These are phyloP conservation scores for Scenedesmus sp. DNA, from an alignment of 163 green algal genomes.

Conservation along the genomic window DNA sequence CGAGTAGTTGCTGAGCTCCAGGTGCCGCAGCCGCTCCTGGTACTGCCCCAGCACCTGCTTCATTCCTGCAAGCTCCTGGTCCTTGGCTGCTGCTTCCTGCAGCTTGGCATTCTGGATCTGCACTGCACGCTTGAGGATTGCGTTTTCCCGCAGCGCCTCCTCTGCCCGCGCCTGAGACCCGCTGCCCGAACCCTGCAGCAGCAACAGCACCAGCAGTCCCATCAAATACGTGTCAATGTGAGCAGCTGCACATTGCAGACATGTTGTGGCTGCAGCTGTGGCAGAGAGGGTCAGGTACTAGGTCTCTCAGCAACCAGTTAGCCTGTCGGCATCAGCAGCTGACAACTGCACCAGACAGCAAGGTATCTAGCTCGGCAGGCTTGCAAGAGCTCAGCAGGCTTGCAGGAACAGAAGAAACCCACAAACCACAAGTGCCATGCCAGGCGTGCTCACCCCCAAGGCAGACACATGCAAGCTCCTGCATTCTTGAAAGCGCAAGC, in stretches of 20 bases:
- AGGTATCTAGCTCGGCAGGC: not conserved
- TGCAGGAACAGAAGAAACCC: not conserved
- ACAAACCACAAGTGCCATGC: not conserved
- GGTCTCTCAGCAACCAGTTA: not conserved
- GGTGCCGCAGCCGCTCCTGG: slow-evolving; percentile 75
- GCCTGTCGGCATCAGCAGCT: not conserved
- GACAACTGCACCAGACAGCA: not conserved
- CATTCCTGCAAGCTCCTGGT: slow-evolving; percentile 74
- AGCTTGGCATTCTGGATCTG: slow-evolving; percentile 82
- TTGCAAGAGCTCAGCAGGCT: no score
- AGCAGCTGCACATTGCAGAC: not conserved
- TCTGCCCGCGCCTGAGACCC: slow-evolving; percentile 15
- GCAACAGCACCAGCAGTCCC: not conserved
- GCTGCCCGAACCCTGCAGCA: not conserved
- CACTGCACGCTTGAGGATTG: slow-evolving; percentile 89
- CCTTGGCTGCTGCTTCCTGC: slow-evolving; percentile 67
- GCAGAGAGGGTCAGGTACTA: not conserved
- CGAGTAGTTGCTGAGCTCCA: slow-evolving; percentile 90
- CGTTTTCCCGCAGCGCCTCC: slow-evolving; percentile 77
- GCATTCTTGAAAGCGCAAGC: not conserved
- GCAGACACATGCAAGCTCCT: no score
- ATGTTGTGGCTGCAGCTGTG: not conserved
- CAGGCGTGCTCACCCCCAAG: not conserved
- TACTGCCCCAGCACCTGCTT: slow-evolving; percentile 71
- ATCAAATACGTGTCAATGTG: not conserved